Conservation (phyloP, 441 rosid genomes). For the Pelargonium fulgidum region DNA sequence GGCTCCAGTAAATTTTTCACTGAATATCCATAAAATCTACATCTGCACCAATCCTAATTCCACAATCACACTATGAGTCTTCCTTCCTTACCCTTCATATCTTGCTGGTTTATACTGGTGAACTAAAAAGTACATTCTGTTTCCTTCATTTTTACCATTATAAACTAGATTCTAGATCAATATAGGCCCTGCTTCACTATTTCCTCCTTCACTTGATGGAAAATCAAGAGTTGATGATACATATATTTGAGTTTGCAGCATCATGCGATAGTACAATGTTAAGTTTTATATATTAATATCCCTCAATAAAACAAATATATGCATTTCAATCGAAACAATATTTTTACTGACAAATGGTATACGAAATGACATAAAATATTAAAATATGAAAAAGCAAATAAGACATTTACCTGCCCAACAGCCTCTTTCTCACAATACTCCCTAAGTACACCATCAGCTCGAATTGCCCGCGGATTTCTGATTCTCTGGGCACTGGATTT, state of each 20-base stretch:
- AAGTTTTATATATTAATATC: neutral
- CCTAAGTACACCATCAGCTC: slow-evolving; percentile 67
- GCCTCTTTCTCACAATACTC: slow-evolving; percentile 92
- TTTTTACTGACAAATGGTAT: neutral
- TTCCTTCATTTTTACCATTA: neutral
- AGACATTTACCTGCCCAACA: slow-evolving; percentile 67
- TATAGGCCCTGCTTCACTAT: neutral
- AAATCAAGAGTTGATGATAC: neutral
- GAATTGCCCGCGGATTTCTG: slow-evolving; percentile 91
- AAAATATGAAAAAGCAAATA: neutral
- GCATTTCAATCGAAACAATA: neutral
- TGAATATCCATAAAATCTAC: no score
- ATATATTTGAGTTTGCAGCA: neutral
- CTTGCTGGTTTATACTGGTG: neutral
- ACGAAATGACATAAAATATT: neutral
- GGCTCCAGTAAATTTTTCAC: no score
- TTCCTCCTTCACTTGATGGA: slow-evolving; percentile 3
- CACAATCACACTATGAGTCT: no score
- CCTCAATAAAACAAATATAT: neutral
- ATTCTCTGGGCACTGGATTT: slow-evolving; percentile 61
- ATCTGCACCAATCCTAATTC: no score
- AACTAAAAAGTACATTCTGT: neutral
- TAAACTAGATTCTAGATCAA: slow-evolving; percentile 1
- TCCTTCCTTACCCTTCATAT: no score
- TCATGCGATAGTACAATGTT: neutral